These are phyloP conservation scores for Leucosporidium creatinivorum DNA, from an alignment of 768 basidiomycete genomes.

Conservation along the genomic window DNA sequence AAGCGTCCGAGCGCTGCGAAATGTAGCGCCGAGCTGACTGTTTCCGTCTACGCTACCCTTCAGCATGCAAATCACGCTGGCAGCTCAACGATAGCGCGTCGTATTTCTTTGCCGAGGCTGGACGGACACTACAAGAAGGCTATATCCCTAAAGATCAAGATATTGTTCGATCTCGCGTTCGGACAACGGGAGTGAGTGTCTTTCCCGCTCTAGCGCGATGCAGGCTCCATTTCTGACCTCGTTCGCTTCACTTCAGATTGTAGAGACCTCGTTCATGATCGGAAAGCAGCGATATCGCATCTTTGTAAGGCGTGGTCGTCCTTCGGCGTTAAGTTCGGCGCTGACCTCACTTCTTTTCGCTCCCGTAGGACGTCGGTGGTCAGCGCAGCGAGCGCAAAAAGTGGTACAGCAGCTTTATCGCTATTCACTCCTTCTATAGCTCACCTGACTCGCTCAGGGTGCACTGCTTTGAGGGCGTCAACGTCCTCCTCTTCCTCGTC, in stretches of 20 bases:
- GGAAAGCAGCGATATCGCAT: constrained; percentile 55
- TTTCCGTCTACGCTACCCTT: not conserved
- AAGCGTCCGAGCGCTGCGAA: constrained; percentile 61
- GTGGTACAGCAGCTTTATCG: constrained; percentile 50
- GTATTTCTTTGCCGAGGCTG: constrained; percentile 90
- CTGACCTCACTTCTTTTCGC: no score
- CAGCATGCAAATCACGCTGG: constrained; percentile 45
- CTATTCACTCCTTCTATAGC: constrained; percentile 39
- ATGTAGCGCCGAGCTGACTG: not conserved
- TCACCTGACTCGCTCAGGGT: constrained; percentile 44
- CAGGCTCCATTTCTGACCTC: no score
- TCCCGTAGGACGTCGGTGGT: constrained; percentile 62
- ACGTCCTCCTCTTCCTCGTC: constrained; percentile 87
- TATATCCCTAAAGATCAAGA: constrained; percentile 94
- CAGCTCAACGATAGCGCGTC: constrained; percentile 94
- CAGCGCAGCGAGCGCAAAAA: constrained; percentile 84
- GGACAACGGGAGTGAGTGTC: constrained; percentile 91
- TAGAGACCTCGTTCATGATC: constrained; percentile 92
- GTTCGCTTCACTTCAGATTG: not conserved
- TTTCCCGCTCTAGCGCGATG: no score
- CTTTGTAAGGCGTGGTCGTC: constrained; percentile 45
- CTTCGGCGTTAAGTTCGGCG: not conserved
- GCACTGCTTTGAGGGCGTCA: constrained; percentile 94
- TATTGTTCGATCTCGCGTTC: constrained; percentile 84
- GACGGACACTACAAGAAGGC: constrained; percentile 61